Evolutionary conservation across 352 stramenopile genomes (phyloP), one percentile per base, ranked within the genome.

Genomic region (Pythium coloratum): DNA sequence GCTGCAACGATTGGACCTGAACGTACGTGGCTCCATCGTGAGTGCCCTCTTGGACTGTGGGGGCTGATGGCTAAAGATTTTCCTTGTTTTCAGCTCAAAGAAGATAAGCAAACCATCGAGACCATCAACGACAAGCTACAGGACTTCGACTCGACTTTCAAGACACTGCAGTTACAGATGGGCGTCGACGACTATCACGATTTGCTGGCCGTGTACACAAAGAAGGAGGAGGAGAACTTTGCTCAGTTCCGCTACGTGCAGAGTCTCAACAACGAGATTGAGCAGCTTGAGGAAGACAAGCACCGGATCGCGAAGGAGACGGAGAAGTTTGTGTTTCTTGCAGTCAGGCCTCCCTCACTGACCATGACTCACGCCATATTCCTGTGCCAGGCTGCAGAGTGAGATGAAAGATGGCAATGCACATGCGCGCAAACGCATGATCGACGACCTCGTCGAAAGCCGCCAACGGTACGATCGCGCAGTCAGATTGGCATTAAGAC

Each of bases 281-380:
- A 91, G 66, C 85, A 94, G 55, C 82, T 94, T 28, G 85, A 94
- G 58, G 84, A 94, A n/a, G 83, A 94, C 62, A 91, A 89, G 47
- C 58, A 77, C 18, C 71, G 60, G 9, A 63, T 91, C 8, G 81
- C 89, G 60, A 46, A 66, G 16, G 84, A 94, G 49, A 86, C 75
- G 34, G 70, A 91, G 26, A 88, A 86, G 85, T 90, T 60, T 20
- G 64, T 32, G 0, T 16, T 54, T 30, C 2, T 34, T 34, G 10
- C 20, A 16, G 66, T 18, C 28, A 55, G n/a, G 1, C 38, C 12
- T 36, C 24, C n/a, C 9, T 28, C 18, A 24, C 12, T 33, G 6
- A 7, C 20, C 16, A 16, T n/a, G 7, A 49, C 24, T 62, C 14
- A 60, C 30, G 16, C 10, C 38, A 28, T 1, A 32, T 5, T 40